phyloP scores from a whole-genome alignment of 805 yeast genomes.

The Clavispora carvajalis region DNA sequence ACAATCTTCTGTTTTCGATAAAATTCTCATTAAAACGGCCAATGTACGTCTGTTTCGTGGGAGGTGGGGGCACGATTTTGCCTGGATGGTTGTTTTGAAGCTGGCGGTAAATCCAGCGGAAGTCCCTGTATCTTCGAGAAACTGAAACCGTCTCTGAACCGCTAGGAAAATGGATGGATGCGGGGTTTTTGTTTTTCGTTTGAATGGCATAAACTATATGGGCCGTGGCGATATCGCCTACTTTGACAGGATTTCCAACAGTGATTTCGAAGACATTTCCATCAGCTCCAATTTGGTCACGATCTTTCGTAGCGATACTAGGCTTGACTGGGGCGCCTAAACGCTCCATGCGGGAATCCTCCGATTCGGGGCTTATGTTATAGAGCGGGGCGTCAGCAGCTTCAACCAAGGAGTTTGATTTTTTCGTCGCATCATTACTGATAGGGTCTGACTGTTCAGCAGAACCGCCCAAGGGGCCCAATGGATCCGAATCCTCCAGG shows the following conservation, averaged over 20 bases:
- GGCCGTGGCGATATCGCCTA: constrained; percentile 84
- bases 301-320: background rate
- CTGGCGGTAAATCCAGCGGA: constrained; percentile 91
- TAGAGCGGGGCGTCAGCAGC: constrained; percentile 54
- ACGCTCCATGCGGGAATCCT: constrained; percentile 15
- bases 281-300: background rate
- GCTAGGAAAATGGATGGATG: constrained; percentile 19
- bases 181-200: constrained; percentile 48
- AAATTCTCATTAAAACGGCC: constrained; percentile 90
- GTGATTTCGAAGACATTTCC: constrained; percentile 49
- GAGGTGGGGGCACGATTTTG: constrained; percentile 81
- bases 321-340: background rate
- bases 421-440: constrained; percentile 19
- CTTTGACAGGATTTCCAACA: constrained; percentile 87
- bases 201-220: constrained; percentile 83
- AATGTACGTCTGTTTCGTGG: constrained; percentile 89
- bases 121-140: constrained; percentile 83
- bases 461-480: constrained; percentile 25
- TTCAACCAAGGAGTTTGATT: constrained; percentile 32
- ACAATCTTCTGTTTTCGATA: constrained; percentile 77
- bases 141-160: constrained; percentile 33
- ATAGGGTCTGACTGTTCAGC: constrained; percentile 4
- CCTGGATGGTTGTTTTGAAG: constrained; percentile 86
- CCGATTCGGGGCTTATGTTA: constrained; percentile 23
- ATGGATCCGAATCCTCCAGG: constrained; percentile 15